Evolutionary conservation across 1,139 yeast genomes (phyloP).

Genomic region (Saccharomyces hybrid): DNA sequence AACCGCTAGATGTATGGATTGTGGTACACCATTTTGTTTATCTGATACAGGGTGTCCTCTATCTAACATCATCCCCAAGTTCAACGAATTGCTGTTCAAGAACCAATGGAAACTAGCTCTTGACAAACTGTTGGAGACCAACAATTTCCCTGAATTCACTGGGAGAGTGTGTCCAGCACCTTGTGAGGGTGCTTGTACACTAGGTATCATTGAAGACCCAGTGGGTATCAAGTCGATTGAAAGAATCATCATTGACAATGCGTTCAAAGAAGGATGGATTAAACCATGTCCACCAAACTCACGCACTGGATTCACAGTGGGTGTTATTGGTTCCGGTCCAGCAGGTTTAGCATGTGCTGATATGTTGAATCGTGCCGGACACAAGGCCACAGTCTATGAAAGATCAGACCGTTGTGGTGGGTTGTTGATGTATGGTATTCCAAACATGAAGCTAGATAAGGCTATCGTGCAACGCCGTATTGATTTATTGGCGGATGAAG

Average conservation of each 20-base stretch:
- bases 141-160: slow-evolving; percentile 97
- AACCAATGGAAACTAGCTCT: slow-evolving; percentile 94
- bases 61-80: slow-evolving; percentile 92
- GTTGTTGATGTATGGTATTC: slow-evolving; percentile 96
- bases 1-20: slow-evolving; percentile 99
- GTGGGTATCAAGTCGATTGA: slow-evolving; percentile 96
- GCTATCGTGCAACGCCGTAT: slow-evolving; percentile 87
- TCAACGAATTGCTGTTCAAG: slow-evolving; percentile 93
- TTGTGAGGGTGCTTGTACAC: slow-evolving; percentile 96
- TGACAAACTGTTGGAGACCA: slow-evolving; percentile 88
- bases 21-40: slow-evolving; percentile 99
- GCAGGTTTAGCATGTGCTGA: slow-evolving; percentile 95
- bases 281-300: slow-evolving; percentile 68
- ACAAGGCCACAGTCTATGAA: slow-evolving; percentile 81
- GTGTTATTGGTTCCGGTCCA: slow-evolving; percentile 93
- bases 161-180: slow-evolving; percentile 99
- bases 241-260: slow-evolving; percentile 93
- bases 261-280: slow-evolving; percentile 95
- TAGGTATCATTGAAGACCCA: slow-evolving; percentile 89
- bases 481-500: slow-evolving; percentile 85
- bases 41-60: slow-evolving; percentile 97
- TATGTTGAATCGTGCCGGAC: slow-evolving; percentile 95
- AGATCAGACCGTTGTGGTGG: slow-evolving; percentile 96
- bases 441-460: slow-evolving; percentile 97
- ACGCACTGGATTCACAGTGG: slow-evolving; percentile 81